phyloP scores from a whole-genome alignment of 352 stramenopile species.

The Phytophthora brassicae region DNA sequence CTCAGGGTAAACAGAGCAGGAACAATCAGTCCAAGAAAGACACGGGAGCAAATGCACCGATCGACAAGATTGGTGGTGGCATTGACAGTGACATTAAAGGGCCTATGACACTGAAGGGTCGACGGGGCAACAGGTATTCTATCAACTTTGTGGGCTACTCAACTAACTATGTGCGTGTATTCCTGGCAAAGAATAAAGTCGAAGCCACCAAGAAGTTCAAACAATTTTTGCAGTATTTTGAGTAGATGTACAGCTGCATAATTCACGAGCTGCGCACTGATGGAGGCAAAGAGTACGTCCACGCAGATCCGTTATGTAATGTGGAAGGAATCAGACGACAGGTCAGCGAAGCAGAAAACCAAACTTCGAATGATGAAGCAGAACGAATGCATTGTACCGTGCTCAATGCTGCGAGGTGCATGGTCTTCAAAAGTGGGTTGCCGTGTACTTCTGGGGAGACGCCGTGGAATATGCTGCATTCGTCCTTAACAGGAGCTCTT shows the following conservation, averaged over 20 bases:
- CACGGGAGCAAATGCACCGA: slow-evolving; percentile 1
- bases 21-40: background rate
- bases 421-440: slow-evolving; percentile 13
- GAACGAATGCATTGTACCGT: too few species aligned
- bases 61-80: too few species aligned
- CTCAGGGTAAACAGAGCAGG: background rate
- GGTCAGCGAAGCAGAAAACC: too few species aligned
- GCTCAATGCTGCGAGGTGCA: too few species aligned
- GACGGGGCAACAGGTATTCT: background rate
- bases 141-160: slow-evolving; percentile 14
- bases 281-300: background rate
- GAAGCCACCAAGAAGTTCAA: background rate
- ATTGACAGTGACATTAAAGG: slow-evolving; percentile 2
- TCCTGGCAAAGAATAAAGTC: slow-evolving; percentile 4
- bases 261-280: background rate
- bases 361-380: too few species aligned
- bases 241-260: background rate
- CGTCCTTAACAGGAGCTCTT: slow-evolving; percentile 31
- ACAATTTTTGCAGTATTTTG: slow-evolving; percentile 1
- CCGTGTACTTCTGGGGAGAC: slow-evolving; percentile 29
- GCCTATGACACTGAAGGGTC: background rate
- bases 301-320: background rate
- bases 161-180: slow-evolving; percentile 1
- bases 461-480: slow-evolving; percentile 32
- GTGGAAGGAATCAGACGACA: background rate